phyloP scores from a whole-genome alignment of 805 yeast genomes.

The Sugiyamaella marilandica region DNA sequence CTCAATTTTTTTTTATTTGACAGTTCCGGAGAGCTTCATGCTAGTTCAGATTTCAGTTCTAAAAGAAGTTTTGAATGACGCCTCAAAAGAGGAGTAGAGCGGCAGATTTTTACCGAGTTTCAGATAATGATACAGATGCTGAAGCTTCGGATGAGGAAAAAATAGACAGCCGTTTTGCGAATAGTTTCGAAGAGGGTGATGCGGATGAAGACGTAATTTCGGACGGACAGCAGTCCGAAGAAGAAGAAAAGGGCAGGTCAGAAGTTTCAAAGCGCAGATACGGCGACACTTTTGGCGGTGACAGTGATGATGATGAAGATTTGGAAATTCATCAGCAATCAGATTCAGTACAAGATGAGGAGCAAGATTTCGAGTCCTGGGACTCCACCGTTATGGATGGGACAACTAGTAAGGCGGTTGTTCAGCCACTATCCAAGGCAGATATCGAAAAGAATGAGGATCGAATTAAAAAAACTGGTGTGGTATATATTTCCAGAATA shows the following conservation, averaged over 20 bases:
- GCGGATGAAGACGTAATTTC: constrained; percentile 9
- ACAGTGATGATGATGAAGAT: constrained; percentile 17
- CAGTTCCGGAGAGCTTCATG: not conserved
- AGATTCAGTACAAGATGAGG: constrained; percentile 8
- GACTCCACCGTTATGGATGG: not conserved
- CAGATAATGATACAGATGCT: constrained; percentile 5
- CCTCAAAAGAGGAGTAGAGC: not conserved
- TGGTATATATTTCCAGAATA: constrained; percentile 81
- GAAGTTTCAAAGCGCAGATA: constrained; percentile 7
- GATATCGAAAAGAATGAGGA: constrained; percentile 35
- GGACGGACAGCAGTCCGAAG: constrained; percentile 7
- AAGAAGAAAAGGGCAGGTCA: constrained; percentile 11
- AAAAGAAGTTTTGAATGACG: not conserved
- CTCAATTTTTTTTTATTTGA: not conserved
- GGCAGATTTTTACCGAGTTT: constrained; percentile 6
- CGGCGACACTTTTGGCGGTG: constrained; percentile 7
- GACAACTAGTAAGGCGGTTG: constrained; percentile 5
- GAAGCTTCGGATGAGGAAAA: constrained; percentile 4
- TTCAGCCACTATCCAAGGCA: constrained; percentile 30
- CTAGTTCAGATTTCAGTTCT: not conserved
- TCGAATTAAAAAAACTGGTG: constrained; percentile 73
- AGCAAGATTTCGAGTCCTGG: not conserved
- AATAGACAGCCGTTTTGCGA: constrained; percentile 3
- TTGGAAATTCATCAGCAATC: constrained; percentile 15
- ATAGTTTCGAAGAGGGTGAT: constrained; percentile 11